Evolutionary conservation across 257 asterid genomes (phyloP).

Genomic region (Nicotiana noctiflora): DNA sequence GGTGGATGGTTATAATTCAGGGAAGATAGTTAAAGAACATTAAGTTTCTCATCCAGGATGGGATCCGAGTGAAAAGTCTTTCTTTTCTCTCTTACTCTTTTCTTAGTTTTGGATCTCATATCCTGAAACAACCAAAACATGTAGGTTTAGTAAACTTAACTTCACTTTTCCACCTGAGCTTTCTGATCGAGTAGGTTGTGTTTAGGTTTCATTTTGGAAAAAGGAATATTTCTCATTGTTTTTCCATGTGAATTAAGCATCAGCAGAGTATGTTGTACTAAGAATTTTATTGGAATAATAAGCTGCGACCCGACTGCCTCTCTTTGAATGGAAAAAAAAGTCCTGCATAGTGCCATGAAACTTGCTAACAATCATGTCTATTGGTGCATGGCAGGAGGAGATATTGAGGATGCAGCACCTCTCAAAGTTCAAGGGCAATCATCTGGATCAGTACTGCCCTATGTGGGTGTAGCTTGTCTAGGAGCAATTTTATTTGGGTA

Average conservation of each 20-base stretch:
- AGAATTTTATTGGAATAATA: background rate
- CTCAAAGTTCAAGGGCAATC: slow-evolving; percentile 48
- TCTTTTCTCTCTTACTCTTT: background rate
- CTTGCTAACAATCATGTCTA: slow-evolving; percentile 3
- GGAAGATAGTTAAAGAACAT: background rate
- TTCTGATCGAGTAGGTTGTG: background rate
- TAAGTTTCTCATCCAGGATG: background rate
- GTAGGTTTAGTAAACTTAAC: background rate
- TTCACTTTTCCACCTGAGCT: background rate
- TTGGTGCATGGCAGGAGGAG: slow-evolving; percentile 42
- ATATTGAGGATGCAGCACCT: slow-evolving; percentile 53
- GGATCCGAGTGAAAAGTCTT: background rate
- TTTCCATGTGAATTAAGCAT: background rate
- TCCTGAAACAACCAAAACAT: background rate
- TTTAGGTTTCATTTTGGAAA: background rate
- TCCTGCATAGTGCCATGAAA: slow-evolving; percentile 1
- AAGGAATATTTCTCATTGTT: background rate
- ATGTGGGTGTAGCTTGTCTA: slow-evolving; percentile 91
- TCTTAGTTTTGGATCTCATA: background rate
- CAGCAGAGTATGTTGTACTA: background rate
- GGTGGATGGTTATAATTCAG: background rate
- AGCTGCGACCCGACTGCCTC: background rate
- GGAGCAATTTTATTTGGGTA: slow-evolving; percentile 88
- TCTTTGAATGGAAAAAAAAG: background rate
- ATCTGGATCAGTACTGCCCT: slow-evolving; percentile 75